phyloP scores from a whole-genome alignment of 345 rosid species.

The Eucalyptus shirleyi region DNA sequence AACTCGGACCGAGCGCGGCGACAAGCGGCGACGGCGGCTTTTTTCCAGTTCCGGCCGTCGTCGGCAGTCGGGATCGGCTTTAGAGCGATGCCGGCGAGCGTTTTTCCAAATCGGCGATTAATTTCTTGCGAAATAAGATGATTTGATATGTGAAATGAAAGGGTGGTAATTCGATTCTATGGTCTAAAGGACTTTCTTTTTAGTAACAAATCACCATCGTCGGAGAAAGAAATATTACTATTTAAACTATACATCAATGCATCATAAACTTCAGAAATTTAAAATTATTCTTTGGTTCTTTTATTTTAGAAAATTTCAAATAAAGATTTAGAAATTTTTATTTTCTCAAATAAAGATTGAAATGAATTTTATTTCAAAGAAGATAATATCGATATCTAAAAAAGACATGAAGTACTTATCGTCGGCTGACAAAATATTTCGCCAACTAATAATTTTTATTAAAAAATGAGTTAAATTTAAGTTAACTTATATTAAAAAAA shows the following conservation, averaged over 20 bases:
- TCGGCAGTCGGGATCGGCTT: background rate
- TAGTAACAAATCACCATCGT: background rate
- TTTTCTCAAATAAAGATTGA: rapidly evolving
- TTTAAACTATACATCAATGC: background rate
- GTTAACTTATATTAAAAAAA: too few species aligned
- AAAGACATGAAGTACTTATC: rapidly evolving
- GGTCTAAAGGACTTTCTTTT: background rate
- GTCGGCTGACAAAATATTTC: rapidly evolving
- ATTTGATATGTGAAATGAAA: background rate
- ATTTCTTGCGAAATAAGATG: background rate
- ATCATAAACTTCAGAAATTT: background rate
- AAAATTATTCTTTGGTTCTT: too few species aligned
- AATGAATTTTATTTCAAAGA: too few species aligned
- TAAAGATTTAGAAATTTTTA: rapidly evolving
- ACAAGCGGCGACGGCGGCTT: background rate
- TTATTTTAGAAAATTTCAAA: too few species aligned
- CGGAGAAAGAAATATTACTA: background rate
- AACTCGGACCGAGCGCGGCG: background rate
- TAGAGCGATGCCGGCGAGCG: background rate
- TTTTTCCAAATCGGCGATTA: background rate
- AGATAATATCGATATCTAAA: rapidly evolving
- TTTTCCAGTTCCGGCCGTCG: background rate
- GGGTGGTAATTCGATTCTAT: background rate
- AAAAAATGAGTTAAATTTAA: too few species aligned
- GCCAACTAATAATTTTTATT: too few species aligned